Percentiles rank a stretch among this genome's conserved stretches.
phyloP scores from a whole-genome alignment of 345 rosid species.

The Arabidopsis arenosa region DNA sequence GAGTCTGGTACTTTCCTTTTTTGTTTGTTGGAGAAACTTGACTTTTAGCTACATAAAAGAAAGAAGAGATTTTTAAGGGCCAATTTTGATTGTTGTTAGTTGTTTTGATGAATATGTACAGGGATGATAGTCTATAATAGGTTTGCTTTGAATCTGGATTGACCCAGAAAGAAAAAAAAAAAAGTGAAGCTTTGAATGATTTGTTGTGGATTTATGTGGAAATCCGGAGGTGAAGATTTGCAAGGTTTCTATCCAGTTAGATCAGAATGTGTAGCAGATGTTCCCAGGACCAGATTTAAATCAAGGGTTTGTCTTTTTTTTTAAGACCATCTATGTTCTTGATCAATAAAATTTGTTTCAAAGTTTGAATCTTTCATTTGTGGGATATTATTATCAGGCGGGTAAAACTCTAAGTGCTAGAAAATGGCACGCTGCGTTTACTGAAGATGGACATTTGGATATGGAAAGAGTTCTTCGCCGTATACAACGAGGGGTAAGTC shows the following conservation, averaged over 20 bases:
- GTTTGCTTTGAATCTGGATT: constrained; percentile 23
- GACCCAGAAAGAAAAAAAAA: not conserved
- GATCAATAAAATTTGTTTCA: not conserved
- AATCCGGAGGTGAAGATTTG: constrained; percentile 64
- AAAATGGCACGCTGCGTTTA: constrained; percentile 88
- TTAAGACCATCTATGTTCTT: constrained; percentile 15
- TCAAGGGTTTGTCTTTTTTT: constrained; percentile 55
- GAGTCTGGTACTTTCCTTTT: not conserved
- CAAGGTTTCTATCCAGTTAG: constrained; percentile 75
- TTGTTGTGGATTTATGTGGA: constrained; percentile 52
- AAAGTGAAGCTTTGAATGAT: constrained; percentile 37
- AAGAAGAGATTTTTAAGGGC: constrained; percentile 10
- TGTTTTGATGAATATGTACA: constrained; percentile 1
- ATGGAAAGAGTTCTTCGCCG: constrained; percentile 81
- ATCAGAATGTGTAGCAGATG: constrained; percentile 67
- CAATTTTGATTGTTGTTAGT: constrained; percentile 13
- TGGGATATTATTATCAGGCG: constrained; percentile 50
- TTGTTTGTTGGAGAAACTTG: not conserved
- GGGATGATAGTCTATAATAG: constrained; percentile 13
- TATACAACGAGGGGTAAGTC: constrained; percentile 83
- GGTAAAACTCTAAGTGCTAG: constrained; percentile 90
- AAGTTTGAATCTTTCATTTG: not conserved
- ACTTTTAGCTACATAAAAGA: not conserved
- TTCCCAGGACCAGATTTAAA: constrained; percentile 76
- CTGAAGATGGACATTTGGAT: constrained; percentile 81